phyloP scores from a whole-genome alignment of 768 basidiomycete genomes.

The Hysterangium stoloniferum region DNA sequence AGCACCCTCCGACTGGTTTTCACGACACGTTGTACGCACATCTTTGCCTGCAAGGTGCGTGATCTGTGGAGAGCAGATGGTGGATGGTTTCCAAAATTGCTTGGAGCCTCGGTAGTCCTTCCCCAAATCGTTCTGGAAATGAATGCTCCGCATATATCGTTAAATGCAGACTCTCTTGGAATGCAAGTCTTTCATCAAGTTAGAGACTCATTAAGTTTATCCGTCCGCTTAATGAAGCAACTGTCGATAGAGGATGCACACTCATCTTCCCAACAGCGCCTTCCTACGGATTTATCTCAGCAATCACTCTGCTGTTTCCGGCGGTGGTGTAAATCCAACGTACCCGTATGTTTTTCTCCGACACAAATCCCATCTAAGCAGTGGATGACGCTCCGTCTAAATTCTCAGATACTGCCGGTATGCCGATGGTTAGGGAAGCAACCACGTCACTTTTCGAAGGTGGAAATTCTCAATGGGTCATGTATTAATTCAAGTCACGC shows the following conservation, averaged over 20 bases:
- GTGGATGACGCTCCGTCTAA: no score
- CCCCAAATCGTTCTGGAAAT: constrained; percentile 36
- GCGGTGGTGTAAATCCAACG: background rate
- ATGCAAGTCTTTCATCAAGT: background rate
- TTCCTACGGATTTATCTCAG: constrained; percentile 43
- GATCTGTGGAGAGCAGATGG: no score
- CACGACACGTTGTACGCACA: constrained; percentile 17
- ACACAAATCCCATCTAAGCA: constrained; percentile 17
- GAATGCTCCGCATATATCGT: constrained; percentile 34
- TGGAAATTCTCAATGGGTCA: no score
- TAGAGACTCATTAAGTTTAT: background rate
- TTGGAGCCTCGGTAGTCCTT: constrained; percentile 33
- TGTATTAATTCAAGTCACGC: no score
- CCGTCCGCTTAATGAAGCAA: background rate
- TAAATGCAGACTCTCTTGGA: constrained; percentile 34
- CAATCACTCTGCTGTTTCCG: background rate
- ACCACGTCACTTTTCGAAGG: no score
- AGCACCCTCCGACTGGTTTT: background rate
- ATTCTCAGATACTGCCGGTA: no score
- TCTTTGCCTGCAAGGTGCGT: constrained; percentile 36
- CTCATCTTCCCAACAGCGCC: constrained; percentile 20
- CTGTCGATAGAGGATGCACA: no score
- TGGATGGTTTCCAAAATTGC: background rate
- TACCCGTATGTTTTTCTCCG: background rate
- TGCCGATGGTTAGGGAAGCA: no score